These are phyloP conservation scores for Pythium oligandrum DNA, from an alignment of 352 stramenopile species.

Conservation along the genomic window DNA sequence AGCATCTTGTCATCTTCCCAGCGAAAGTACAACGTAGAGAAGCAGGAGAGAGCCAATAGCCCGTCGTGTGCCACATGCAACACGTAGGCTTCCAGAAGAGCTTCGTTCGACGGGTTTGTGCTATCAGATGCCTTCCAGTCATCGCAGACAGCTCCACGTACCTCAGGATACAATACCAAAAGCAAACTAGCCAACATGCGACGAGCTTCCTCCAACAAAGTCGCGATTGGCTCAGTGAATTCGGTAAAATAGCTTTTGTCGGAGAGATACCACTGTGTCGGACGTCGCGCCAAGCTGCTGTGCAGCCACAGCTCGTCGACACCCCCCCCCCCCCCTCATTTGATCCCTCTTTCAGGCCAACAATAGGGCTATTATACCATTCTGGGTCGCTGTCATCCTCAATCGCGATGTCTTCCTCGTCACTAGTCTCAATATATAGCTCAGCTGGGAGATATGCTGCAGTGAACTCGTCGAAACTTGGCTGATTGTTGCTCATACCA, in stretches of 20 bases:
- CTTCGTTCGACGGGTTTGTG: neutral
- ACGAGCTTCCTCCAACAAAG: conserved; percentile 5
- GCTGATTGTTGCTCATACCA: neutral
- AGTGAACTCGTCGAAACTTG: neutral
- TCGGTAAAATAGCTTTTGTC: neutral
- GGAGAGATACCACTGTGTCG: neutral
- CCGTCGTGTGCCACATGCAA: conserved; percentile 1
- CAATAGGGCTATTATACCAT: too few species aligned
- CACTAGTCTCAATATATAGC: conserved; percentile 5
- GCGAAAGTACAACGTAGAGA: conserved; percentile 8
- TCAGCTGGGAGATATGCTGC: conserved; percentile 1
- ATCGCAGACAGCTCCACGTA: neutral
- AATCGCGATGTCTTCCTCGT: conserved; percentile 3
- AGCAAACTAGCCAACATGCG: neutral
- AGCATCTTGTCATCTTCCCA: conserved; percentile 16
- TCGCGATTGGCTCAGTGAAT: conserved; percentile 1
- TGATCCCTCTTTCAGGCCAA: too few species aligned
- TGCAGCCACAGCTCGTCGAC: neutral
- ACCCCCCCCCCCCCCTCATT: too few species aligned
- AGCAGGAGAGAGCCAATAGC: conserved; percentile 5
- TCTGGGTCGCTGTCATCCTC: neutral
- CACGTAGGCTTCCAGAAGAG: conserved; percentile 3
- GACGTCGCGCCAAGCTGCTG: neutral
- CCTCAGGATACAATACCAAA: neutral
- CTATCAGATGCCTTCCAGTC: neutral